Evolutionary conservation across 2,329 filamentous ascomycete species (phyloP).

Genomic region (Ophiosphaerella narmari): DNA sequence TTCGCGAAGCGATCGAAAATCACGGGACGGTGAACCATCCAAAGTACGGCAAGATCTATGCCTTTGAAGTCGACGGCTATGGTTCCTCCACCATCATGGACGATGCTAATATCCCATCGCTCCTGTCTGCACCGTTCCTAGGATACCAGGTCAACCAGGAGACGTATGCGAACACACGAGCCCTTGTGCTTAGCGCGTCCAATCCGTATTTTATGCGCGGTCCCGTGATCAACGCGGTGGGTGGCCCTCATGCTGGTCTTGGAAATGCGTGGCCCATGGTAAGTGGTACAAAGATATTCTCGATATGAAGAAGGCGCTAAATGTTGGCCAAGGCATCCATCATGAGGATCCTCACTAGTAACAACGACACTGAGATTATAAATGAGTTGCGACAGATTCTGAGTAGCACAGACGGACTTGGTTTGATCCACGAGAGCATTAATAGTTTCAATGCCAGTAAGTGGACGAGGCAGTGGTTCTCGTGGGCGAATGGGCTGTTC

Average conservation of each 20-base stretch:
- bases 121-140: slow-evolving; percentile 68
- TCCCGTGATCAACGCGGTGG: slow-evolving; percentile 54
- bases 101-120: slow-evolving; percentile 71
- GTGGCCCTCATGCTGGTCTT: slow-evolving; percentile 54
- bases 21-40: slow-evolving; percentile 49
- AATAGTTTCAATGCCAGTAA: slow-evolving; percentile 52
- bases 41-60: slow-evolving; percentile 49
- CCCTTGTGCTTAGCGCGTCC: slow-evolving; percentile 48
- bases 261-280: slow-evolving; percentile 57
- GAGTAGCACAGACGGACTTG: slow-evolving; percentile 53
- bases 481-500: slow-evolving; percentile 58
- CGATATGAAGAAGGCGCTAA: no score
- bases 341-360: slow-evolving; percentile 56
- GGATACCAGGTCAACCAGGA: slow-evolving; percentile 56
- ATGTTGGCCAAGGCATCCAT: slow-evolving; percentile 44
- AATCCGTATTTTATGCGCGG: slow-evolving; percentile 59
- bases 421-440: slow-evolving; percentile 58
- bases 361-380: slow-evolving; percentile 53
- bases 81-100: slow-evolving; percentile 66
- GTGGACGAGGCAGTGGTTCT: slow-evolving; percentile 58
- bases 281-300: no score
- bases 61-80: slow-evolving; percentile 56
- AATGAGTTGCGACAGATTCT: slow-evolving; percentile 52
- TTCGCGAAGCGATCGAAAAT: slow-evolving; percentile 51
- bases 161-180: slow-evolving; percentile 54